Evolutionary conservation across 2,329 filamentous ascomycete species (phyloP).

Genomic region (Nemania serpens): DNA sequence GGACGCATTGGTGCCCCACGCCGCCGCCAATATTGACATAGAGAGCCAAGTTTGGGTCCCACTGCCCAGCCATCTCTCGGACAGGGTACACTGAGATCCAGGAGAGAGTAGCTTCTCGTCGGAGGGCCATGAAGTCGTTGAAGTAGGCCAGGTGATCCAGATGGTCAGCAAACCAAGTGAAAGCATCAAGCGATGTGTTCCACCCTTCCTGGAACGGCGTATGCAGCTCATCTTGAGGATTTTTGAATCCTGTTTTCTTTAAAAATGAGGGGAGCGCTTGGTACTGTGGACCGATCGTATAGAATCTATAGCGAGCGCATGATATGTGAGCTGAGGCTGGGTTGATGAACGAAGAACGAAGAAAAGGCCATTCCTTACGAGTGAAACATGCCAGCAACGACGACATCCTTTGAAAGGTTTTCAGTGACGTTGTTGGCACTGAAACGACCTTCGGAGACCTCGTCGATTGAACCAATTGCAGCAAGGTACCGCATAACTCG

Average conservation of each 20-base stretch:
- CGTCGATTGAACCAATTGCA: background rate
- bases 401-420: background rate
- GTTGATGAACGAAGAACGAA: too few species aligned
- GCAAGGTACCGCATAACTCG: background rate
- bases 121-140: constrained; percentile 33
- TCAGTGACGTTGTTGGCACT: background rate
- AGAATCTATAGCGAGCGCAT: too few species aligned
- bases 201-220: constrained; percentile 31
- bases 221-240: constrained; percentile 24
- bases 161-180: constrained; percentile 23
- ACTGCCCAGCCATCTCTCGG: background rate
- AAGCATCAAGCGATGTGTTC: constrained; percentile 18
- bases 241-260: constrained; percentile 18
- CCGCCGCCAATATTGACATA: constrained; percentile 31
- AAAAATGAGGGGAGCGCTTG: constrained; percentile 22
- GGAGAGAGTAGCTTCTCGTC: constrained; percentile 20
- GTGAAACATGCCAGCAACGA: background rate
- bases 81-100: constrained; percentile 35
- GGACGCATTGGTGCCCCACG: constrained; percentile 28
- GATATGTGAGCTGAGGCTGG: too few species aligned
- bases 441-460: background rate
- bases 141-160: constrained; percentile 28
- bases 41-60: background rate
- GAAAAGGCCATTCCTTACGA: background rate
- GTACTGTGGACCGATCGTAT: constrained; percentile 12